Evolutionary conservation across 345 rosid genomes (phyloP).

Genomic region (Gossypium anomalum): DNA sequence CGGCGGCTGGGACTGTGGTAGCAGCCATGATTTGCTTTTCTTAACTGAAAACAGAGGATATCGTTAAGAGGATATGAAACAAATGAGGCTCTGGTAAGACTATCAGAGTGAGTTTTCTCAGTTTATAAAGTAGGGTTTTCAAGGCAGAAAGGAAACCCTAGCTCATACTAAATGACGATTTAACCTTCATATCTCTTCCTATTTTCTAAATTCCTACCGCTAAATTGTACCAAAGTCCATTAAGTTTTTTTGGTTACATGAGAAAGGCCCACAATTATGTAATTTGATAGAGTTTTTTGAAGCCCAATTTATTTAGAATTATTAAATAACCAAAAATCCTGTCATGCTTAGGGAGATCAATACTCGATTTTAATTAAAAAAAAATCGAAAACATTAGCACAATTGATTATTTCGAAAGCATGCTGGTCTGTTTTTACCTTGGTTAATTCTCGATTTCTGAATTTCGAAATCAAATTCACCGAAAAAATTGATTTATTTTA

Average conservation of each 20-base stretch:
- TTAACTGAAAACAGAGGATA: neutral
- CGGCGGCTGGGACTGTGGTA: neutral
- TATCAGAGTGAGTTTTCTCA: neutral
- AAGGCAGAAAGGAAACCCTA: constrained; percentile 23
- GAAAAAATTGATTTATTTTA: too few species aligned
- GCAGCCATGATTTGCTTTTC: neutral
- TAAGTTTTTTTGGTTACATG: neutral
- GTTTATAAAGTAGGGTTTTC: neutral
- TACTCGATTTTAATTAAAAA: too few species aligned
- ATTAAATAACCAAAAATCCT: too few species aligned
- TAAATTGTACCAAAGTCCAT: neutral
- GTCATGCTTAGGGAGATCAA: too few species aligned
- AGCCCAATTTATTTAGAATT: too few species aligned
- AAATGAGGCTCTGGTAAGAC: neutral
- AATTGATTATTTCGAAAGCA: too few species aligned
- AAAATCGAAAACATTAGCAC: too few species aligned
- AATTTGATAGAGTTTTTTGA: neutral
- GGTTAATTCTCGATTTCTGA: too few species aligned
- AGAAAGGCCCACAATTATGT: neutral
- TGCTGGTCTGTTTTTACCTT: too few species aligned
- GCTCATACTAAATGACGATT: neutral
- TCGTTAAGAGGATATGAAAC: neutral
- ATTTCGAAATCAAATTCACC: too few species aligned
- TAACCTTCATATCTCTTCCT: neutral
- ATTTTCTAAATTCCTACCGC: neutral